Conservation (phyloP, 2,329 filamentous ascomycete species). For the Chrysosporium keratinophilum region DNA sequence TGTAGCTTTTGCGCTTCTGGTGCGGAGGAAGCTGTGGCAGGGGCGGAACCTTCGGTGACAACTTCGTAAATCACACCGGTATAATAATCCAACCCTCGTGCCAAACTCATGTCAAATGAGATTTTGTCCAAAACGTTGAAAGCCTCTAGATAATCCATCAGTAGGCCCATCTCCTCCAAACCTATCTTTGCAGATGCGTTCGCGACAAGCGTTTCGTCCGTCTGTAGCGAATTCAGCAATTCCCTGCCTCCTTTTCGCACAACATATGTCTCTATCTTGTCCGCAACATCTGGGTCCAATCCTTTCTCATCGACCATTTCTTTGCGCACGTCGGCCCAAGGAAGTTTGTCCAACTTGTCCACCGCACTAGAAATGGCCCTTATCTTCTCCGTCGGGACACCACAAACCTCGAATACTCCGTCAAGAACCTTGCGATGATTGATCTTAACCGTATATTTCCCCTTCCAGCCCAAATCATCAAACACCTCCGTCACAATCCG, state of each 20-base stretch:
- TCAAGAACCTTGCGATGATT: conserved; percentile 94
- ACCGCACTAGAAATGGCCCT: conserved; percentile 84
- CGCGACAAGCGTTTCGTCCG: conserved; percentile 55
- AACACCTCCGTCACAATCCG: conserved; percentile 79
- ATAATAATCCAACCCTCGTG: conserved; percentile 86
- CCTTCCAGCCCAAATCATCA: conserved; percentile 63
- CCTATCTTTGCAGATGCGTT: conserved; percentile 71
- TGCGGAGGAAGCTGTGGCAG: conserved; percentile 34
- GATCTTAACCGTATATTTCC: conserved; percentile 75
- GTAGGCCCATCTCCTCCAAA: conserved; percentile 65
- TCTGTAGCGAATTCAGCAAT: conserved; percentile 58
- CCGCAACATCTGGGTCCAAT: conserved; percentile 62
- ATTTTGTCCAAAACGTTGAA: conserved; percentile 63
- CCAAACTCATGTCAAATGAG: conserved; percentile 82
- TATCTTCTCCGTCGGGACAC: conserved; percentile 78
- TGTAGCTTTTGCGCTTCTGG: conserved; percentile 31
- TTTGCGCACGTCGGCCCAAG: conserved; percentile 79
- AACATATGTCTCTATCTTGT: conserved; percentile 81
- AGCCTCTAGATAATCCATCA: conserved; percentile 72
- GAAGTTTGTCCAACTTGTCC: conserved; percentile 88
- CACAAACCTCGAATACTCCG: conserved; percentile 81
- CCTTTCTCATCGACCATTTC: conserved; percentile 94
- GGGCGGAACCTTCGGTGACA: conserved; percentile 67
- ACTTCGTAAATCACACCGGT: conserved; percentile 87
- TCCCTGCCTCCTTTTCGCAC: conserved; percentile 64